Evolutionary conservation across 2,329 filamentous ascomycete genomes (phyloP).

Genomic region (Parastagonospora avenae): DNA sequence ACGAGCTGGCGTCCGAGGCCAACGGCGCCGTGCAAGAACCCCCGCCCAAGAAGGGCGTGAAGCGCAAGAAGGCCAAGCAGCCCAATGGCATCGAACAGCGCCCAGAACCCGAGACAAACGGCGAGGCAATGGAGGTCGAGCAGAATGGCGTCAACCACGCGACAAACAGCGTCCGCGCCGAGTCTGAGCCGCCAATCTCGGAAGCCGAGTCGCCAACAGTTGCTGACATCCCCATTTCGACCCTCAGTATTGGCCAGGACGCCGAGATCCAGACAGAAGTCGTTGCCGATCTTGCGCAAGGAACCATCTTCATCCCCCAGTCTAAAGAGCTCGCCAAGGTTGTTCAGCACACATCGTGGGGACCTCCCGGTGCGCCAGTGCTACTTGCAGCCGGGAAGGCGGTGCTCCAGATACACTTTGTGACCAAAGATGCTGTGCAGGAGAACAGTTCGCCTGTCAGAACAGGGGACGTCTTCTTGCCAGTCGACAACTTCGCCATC

Average conservation of each 20-base stretch:
- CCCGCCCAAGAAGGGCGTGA: conserved; percentile 38
- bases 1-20: conserved; percentile 40
- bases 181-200: conserved; percentile 43
- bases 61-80: conserved; percentile 42
- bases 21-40: conserved; percentile 40
- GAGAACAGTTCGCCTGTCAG: conserved; percentile 12
- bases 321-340: conserved; percentile 28
- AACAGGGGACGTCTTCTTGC: conserved; percentile 33
- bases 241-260: conserved; percentile 46
- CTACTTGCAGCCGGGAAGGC: conserved; percentile 45
- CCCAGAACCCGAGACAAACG: conserved; percentile 46
- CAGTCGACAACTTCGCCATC: conserved; percentile 39
- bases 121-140: conserved; percentile 56
- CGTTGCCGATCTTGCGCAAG: conserved; percentile 35
- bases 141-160: conserved; percentile 37
- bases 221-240: conserved; percentile 46
- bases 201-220: conserved; percentile 47
- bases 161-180: conserved; percentile 37
- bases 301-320: conserved; percentile 36
- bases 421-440: conserved; percentile 21
- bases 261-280: conserved; percentile 46
- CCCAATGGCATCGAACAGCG: conserved; percentile 40
- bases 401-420: conserved; percentile 39
- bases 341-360: conserved; percentile 45
- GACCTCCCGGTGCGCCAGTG: conserved; percentile 33